Evolutionary conservation across 495 filamentous ascomycete genomes (phyloP).

Genomic region (Sabuloglossum arenarium): DNA sequence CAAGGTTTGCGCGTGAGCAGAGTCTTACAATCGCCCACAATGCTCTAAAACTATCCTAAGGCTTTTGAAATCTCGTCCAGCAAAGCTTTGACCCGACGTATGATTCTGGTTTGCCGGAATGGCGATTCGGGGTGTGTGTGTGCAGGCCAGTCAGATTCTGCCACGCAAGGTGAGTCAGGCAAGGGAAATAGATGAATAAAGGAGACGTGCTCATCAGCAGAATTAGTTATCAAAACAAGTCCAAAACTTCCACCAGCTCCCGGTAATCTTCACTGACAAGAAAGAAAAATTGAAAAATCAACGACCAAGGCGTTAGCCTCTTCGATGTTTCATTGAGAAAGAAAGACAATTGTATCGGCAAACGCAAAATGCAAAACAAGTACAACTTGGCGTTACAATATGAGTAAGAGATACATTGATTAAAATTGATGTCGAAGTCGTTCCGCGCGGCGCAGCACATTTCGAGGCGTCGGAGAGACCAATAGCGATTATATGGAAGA

Average conservation of each 20-base stretch:
- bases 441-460: neutral
- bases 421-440: neutral
- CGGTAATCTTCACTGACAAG: neutral
- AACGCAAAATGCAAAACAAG: neutral
- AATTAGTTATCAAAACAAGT: neutral
- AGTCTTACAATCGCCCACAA: neutral
- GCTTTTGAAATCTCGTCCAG: neutral
- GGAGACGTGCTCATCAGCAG: neutral
- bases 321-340: neutral
- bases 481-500: neutral
- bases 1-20: neutral
- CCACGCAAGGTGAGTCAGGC: neutral
- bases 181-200: neutral
- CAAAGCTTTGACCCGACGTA: neutral
- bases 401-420: neutral
- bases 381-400: neutral
- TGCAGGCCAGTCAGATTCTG: neutral
- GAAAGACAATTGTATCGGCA: neutral
- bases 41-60: neutral
- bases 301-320: neutral
- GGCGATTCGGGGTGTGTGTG: neutral
- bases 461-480: neutral
- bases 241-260: neutral
- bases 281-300: neutral
- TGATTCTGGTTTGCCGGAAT: neutral